These are phyloP conservation scores for Viola pubescens DNA, from an alignment of 441 rosid genomes.

Conservation along the genomic window DNA sequence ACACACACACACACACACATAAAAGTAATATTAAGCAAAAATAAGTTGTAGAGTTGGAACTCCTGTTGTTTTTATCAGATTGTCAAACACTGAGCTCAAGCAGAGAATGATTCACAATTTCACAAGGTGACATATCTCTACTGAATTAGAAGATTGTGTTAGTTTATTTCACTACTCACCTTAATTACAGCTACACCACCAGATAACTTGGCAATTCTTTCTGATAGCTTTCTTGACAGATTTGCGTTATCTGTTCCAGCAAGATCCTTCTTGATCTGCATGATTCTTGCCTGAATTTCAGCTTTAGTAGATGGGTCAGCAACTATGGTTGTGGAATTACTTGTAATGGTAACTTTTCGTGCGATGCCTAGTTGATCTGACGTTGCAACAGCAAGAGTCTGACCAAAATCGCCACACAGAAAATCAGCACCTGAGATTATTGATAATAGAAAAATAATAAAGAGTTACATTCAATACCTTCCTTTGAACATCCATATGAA, in stretches of 20 bases:
- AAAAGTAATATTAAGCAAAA: not conserved
- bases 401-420: constrained; percentile 64
- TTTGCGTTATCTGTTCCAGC: constrained; percentile 55
- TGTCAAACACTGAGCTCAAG: not conserved
- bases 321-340: constrained; percentile 69
- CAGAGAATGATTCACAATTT: not conserved
- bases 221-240: constrained; percentile 57
- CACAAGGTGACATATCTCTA: not conserved
- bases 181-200: constrained; percentile 80
- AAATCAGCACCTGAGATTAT: constrained; percentile 62
- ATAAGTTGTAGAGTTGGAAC: no score
- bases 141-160: not conserved
- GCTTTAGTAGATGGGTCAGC: constrained; percentile 75
- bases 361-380: constrained; percentile 86
- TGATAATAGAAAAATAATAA: constrained; percentile 11
- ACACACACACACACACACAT: not conserved
- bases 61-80: not conserved
- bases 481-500: not conserved
- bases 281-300: constrained; percentile 81
- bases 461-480: not conserved
- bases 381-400: constrained; percentile 42
- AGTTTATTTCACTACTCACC: constrained; percentile 34
- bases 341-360: constrained; percentile 51
- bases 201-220: constrained; percentile 75
- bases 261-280: constrained; percentile 82